These are phyloP conservation scores for Platanus orientalis DNA, from an alignment of 164 flowering plant genomes.

Conservation along the genomic window DNA sequence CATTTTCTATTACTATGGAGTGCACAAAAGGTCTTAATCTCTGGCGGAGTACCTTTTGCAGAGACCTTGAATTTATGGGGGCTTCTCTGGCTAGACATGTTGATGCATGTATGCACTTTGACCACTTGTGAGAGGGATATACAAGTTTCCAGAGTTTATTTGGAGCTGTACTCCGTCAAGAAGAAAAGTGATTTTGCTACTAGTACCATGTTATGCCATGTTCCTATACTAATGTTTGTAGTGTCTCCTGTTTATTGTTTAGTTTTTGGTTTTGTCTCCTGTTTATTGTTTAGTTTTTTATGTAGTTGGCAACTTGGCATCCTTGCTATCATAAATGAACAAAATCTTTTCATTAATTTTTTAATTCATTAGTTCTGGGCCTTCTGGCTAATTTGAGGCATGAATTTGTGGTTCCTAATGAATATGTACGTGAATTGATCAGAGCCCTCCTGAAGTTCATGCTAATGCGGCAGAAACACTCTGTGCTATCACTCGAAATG, in stretches of 20 bases:
- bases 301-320: too few relatives aligned
- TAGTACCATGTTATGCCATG: not conserved
- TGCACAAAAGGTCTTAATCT: too few relatives aligned
- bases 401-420: not conserved
- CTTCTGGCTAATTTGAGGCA: not conserved
- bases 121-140: too few relatives aligned
- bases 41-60: too few relatives aligned
- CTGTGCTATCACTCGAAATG: constrained; percentile 75
- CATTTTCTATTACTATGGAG: too few relatives aligned
- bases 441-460: constrained; percentile 91
- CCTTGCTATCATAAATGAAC: not conserved
- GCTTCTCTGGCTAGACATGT: too few relatives aligned
- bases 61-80: too few relatives aligned
- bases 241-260: not conserved
- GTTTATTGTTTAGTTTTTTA: too few relatives aligned
- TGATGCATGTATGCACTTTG: too few relatives aligned
- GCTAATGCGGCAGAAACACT: constrained; percentile 94
- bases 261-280: not conserved
- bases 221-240: not conserved
- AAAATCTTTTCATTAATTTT: not conserved
- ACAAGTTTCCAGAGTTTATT: too few relatives aligned
- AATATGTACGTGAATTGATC: constrained; percentile 12
- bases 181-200: too few relatives aligned
- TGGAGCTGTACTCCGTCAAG: too few relatives aligned
- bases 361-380: constrained; percentile 6